These are phyloP conservation scores for Mortierella antarctica DNA, from an alignment of 192 early-diverging fungal species.

Conservation along the genomic window DNA sequence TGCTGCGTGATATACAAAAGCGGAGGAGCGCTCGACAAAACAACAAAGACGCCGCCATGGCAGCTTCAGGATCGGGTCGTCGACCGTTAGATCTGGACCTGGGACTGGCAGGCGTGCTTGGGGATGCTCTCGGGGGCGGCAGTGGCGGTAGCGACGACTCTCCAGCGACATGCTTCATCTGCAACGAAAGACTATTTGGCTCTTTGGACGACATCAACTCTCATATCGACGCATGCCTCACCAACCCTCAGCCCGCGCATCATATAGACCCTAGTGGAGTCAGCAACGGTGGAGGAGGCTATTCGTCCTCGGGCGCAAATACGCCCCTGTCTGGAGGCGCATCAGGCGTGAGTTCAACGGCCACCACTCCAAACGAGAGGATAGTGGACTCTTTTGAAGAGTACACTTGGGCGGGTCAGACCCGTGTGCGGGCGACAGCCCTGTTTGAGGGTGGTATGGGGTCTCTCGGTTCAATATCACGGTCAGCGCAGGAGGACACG, in stretches of 20 bases:
- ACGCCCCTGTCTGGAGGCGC: constrained; percentile 17
- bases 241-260: constrained; percentile 34
- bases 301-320: constrained; percentile 20
- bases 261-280: background rate
- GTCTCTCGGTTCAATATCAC: constrained; percentile 51
- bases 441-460: constrained; percentile 83
- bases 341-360: constrained; percentile 13
- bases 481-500: constrained; percentile 63
- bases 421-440: constrained; percentile 80
- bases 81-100: constrained; percentile 10
- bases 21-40: constrained; percentile 24
- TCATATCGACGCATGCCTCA: constrained; percentile 85
- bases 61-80: constrained; percentile 17
- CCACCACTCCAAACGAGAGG: constrained; percentile 18
- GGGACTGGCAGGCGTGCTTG: constrained; percentile 10
- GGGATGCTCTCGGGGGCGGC: constrained; percentile 16
- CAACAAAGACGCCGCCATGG: constrained; percentile 20
- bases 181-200: constrained; percentile 65
- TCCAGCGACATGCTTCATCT: constrained; percentile 72
- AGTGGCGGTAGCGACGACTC: constrained; percentile 18
- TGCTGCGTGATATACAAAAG: constrained; percentile 48
- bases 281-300: constrained; percentile 5
- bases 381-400: constrained; percentile 67
- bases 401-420: constrained; percentile 87
- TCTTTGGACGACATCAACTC: constrained; percentile 70